Evolutionary conservation across 2,329 filamentous ascomycete genomes (phyloP).

Genomic region (Lecanosticta acicola): DNA sequence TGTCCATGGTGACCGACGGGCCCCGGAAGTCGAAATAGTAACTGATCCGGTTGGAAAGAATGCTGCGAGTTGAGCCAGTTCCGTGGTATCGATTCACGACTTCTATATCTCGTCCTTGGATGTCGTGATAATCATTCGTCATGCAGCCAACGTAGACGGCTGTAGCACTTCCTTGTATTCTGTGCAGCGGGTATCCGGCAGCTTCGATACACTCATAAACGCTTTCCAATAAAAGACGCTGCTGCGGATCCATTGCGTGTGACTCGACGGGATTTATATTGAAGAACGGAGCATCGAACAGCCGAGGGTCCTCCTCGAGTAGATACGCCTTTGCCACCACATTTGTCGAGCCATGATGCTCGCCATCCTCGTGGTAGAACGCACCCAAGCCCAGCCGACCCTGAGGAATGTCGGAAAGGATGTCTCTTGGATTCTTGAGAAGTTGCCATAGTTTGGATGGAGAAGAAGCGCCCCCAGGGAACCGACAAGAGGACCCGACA

Average conservation of each 20-base stretch:
- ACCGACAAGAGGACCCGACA: conserved; percentile 15
- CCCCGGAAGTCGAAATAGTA: conserved; percentile 24
- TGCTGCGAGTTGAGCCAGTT: conserved; percentile 18
- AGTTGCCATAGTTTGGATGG: conserved; percentile 23
- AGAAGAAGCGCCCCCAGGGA: conserved; percentile 17
- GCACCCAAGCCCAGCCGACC: conserved; percentile 20
- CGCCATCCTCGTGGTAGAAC: conserved; percentile 22
- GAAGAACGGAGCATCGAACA: conserved; percentile 26
- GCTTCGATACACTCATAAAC: conserved; percentile 23
- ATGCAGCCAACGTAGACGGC: conserved; percentile 23
- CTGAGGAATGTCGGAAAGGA: conserved; percentile 16
- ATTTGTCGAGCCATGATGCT: conserved; percentile 15
- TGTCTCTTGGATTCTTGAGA: conserved; percentile 12
- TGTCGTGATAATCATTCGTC: conserved; percentile 21
- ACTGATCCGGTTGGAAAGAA: conserved; percentile 23
- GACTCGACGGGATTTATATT: conserved; percentile 19
- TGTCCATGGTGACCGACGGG: conserved; percentile 34
- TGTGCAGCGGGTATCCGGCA: conserved; percentile 14
- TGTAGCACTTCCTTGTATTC: conserved; percentile 15
- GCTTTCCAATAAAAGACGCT: conserved; percentile 23
- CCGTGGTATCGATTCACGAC: conserved; percentile 18
- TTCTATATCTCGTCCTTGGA: conserved; percentile 20
- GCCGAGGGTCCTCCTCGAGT: conserved; percentile 21
- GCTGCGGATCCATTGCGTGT: conserved; percentile 27
- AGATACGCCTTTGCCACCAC: conserved; percentile 19